Conservation (phyloP, 345 rosid genomes). For the Salix dunnii region DNA sequence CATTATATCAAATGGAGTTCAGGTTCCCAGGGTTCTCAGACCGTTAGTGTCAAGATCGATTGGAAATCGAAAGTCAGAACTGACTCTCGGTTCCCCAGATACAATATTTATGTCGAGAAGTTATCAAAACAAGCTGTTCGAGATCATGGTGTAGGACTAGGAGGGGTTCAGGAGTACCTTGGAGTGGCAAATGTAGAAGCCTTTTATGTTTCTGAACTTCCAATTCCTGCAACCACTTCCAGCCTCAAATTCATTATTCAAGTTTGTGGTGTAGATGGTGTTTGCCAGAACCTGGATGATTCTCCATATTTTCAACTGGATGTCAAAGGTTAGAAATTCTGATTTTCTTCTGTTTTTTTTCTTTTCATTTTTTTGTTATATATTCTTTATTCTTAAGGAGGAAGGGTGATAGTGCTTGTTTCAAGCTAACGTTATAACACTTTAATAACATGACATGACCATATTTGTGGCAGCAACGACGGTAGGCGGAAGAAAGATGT, state of each 20-base stretch:
- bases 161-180: conserved; percentile 33
- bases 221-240: conserved; percentile 35
- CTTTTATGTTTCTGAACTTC: conserved; percentile 52
- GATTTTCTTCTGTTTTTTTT: neutral
- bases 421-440: neutral
- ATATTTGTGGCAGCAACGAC: neutral
- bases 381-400: neutral
- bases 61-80: conserved; percentile 47
- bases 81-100: conserved; percentile 27
- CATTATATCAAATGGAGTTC: conserved; percentile 45
- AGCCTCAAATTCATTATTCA: conserved; percentile 56
- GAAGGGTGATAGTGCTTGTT: neutral
- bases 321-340: conserved; percentile 21
- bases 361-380: neutral
- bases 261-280: conserved; percentile 38
- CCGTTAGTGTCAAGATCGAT: conserved; percentile 46
- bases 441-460: neutral
- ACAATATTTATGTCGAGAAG: conserved; percentile 54
- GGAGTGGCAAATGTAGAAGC: conserved; percentile 58
- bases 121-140: conserved; percentile 15
- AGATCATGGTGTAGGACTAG: conserved; percentile 21
- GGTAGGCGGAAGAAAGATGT: neutral
- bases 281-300: conserved; percentile 36
- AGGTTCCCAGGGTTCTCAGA: conserved; percentile 35
- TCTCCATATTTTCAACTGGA: conserved; percentile 43